Evolutionary conservation across 2,329 filamentous ascomycete species (phyloP), one percentile per base, ranked within the genome.

Genomic region (Fusarium circinatum): DNA sequence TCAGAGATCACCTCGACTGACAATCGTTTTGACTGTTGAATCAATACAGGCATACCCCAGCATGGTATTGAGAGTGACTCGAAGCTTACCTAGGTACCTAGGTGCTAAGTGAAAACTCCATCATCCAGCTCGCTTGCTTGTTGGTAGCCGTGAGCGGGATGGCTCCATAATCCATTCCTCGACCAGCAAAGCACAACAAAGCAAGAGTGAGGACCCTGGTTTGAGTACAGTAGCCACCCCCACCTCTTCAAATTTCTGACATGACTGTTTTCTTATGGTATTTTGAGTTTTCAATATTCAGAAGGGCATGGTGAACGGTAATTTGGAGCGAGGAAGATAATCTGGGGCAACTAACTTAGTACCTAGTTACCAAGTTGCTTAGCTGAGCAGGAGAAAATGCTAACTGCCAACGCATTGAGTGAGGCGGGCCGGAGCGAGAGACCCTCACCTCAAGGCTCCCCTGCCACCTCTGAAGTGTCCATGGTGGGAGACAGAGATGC

Each of bases 31-130:
- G 62, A 58, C 48, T 30, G 54, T 67, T 56, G 63, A 67, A 26
- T 59, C 45, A 59, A 58, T 65, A 59, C 71, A 77, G 64, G 75
- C 71, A 77, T 69, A 71, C 57, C 75, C 75, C 54, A 64, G 65
- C 51, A 62, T 54, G 30, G 59, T 55, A 34, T 62, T 61, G 47
- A 65, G 62, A 49, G 47, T 52, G 55, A 47, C 47, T 55, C 48
- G 51, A 74, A 61, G 54, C 52, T 72, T 58, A 54, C 32, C 32
- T 12, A 30, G 12, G 30, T 30, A 13, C 14, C 14, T 34, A 34
- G 32, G 32, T 34, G 32, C 32, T 34, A 34, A 34, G 71, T 71
- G 56, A 56, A 70, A 70, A 69, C 61, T 64, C 64, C 64, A 71
- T 75, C 64, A 52, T 59, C 65, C 65, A 74, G 68, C 59, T 75